A percentile compares a stretch with the other conserved stretches of the same genome.
Conservation (phyloP, 2,329 filamentous ascomycete genomes). For the Dactylonectria estremocensis region DNA sequence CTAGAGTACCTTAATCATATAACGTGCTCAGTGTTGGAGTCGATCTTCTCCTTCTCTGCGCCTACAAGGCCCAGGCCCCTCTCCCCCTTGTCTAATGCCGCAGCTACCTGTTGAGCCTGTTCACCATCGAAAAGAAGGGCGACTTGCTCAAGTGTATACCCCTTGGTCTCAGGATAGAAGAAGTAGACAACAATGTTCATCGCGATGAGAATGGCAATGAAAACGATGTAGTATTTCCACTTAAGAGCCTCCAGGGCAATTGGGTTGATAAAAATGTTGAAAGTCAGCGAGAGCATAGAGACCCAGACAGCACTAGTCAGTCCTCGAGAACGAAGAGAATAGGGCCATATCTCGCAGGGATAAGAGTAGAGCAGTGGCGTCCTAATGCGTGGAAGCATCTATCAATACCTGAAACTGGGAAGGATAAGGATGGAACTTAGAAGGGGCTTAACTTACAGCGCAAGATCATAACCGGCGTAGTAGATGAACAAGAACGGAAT, state of each 20-base stretch:
- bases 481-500: conserved; percentile 9
- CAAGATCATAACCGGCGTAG: conserved; percentile 3
- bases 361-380: conserved; percentile 9
- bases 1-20: too few species aligned
- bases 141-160: conserved; percentile 21
- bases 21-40: not conserved
- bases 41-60: not conserved
- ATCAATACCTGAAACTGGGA: not conserved
- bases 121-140: conserved; percentile 17
- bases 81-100: not conserved
- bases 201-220: conserved; percentile 48
- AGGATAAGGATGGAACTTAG: not conserved
- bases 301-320: conserved; percentile 10
- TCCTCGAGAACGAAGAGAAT: not conserved
- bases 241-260: conserved; percentile 54
- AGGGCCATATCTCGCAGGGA: conserved; percentile 21
- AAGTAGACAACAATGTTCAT: conserved; percentile 14
- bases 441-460: not conserved
- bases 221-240: conserved; percentile 59
- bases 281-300: not conserved
- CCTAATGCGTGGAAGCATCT: not conserved
- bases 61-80: not conserved
- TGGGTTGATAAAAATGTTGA: conserved; percentile 56
- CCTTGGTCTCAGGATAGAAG: conserved; percentile 18
- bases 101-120: not conserved